Evolutionary conservation across 495 filamentous ascomycete species (phyloP).

Genomic region (Elaphomyces granulatus): DNA sequence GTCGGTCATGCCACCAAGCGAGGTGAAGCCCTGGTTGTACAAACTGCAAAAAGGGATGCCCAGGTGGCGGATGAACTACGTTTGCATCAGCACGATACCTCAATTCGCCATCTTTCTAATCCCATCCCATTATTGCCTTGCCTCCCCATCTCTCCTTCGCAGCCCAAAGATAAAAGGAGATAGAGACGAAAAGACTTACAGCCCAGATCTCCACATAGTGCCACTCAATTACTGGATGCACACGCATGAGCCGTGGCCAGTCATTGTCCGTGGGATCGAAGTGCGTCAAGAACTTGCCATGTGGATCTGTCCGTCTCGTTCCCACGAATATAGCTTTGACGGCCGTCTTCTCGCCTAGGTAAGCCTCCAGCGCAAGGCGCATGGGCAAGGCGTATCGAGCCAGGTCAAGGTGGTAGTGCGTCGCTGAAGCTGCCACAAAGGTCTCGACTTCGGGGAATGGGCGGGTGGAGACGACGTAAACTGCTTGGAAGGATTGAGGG

Average conservation of each 20-base stretch:
- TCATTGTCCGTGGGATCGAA: slow-evolving; percentile 80
- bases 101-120: no score
- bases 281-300: slow-evolving; percentile 58
- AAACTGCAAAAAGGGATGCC: slow-evolving; percentile 67
- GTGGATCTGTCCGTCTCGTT: slow-evolving; percentile 82
- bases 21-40: slow-evolving; percentile 79
- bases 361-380: slow-evolving; percentile 43
- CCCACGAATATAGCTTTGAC: slow-evolving; percentile 86
- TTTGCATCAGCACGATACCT: neutral
- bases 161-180: neutral
- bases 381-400: slow-evolving; percentile 54
- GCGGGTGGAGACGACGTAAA: slow-evolving; percentile 71
- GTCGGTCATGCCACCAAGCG: slow-evolving; percentile 75
- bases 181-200: slow-evolving; percentile 29
- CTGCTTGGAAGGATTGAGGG: slow-evolving; percentile 41
- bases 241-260: slow-evolving; percentile 85
- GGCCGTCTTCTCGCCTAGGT: slow-evolving; percentile 43
- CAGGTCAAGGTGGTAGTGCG: slow-evolving; percentile 61
- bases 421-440: slow-evolving; percentile 54
- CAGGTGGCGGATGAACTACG: slow-evolving; percentile 67
- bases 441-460: slow-evolving; percentile 75
- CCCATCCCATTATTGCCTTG: neutral
- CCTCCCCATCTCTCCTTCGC: neutral
- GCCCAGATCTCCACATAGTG: slow-evolving; percentile 92
- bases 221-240: slow-evolving; percentile 96